Evolutionary conservation across 2,329 filamentous ascomycete species (phyloP).

Genomic region (Aureobasidium subglaciale): DNA sequence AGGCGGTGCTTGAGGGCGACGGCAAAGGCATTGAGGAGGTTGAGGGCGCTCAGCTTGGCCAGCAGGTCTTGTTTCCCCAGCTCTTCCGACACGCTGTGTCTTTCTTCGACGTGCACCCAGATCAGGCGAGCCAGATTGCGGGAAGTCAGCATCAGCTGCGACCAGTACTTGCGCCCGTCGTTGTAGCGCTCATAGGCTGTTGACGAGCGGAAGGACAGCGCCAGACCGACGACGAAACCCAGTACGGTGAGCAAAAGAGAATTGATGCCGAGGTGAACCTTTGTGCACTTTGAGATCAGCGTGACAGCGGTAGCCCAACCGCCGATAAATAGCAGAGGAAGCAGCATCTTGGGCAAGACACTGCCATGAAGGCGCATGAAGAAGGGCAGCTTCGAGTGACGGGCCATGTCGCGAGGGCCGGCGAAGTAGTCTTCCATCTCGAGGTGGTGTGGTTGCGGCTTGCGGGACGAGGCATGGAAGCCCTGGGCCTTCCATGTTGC

Average conservation of each 20-base stretch:
- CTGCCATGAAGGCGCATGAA: conserved; percentile 71
- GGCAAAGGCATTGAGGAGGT: conserved; percentile 71
- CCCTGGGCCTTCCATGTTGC: conserved; percentile 12
- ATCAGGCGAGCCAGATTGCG: conserved; percentile 61
- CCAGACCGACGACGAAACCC: conserved; percentile 74
- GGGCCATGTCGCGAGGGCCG: conserved; percentile 61
- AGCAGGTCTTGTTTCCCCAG: conserved; percentile 60
- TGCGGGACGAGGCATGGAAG: conserved; percentile 9
- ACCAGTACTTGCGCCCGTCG: conserved; percentile 60
- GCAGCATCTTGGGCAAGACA: conserved; percentile 65
- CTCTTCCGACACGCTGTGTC: conserved; percentile 41
- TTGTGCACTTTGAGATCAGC: conserved; percentile 41
- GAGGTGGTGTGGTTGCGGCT: conserved; percentile 19
- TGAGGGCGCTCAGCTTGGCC: conserved; percentile 65
- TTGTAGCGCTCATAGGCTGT: conserved; percentile 65
- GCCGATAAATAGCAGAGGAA: conserved; percentile 58
- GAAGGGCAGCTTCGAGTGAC: conserved; percentile 69
- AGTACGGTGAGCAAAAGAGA: conserved; percentile 67
- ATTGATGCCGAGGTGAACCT: conserved; percentile 49
- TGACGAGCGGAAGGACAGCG: conserved; percentile 69
- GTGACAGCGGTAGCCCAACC: conserved; percentile 62
- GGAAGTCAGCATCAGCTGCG: conserved; percentile 45
- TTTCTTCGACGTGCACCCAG: conserved; percentile 69
- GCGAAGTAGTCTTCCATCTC: conserved; percentile 27
- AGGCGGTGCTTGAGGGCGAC: conserved; percentile 73